These are phyloP conservation scores for Blastobotrys ciferrii DNA, from an alignment of 1,139 yeast species.

Conservation along the genomic window DNA sequence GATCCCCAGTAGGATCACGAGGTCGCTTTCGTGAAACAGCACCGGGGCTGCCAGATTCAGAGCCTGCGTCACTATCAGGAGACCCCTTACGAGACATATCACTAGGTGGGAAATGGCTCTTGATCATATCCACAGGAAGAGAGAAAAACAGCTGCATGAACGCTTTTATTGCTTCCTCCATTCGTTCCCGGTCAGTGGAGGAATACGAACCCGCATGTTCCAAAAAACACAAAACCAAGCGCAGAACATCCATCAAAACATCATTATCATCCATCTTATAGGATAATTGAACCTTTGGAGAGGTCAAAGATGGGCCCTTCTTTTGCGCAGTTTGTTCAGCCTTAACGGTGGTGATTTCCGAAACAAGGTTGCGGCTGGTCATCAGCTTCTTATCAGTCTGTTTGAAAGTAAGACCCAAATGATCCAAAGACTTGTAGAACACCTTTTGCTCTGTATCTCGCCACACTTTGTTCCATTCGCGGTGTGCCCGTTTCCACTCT, in stretches of 20 bases:
- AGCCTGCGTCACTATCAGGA: slow-evolving; percentile 19
- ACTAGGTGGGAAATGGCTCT: slow-evolving; percentile 23
- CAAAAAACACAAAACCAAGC: slow-evolving; percentile 67
- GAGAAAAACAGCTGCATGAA: slow-evolving; percentile 72
- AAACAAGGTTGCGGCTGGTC: slow-evolving; percentile 83
- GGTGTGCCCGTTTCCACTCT: slow-evolving; percentile 97
- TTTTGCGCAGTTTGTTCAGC: slow-evolving; percentile 82
- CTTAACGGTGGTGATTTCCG: slow-evolving; percentile 89
- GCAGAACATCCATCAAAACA: slow-evolving; percentile 70
- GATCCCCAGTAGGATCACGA: slow-evolving; percentile 47
- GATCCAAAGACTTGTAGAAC: slow-evolving; percentile 89
- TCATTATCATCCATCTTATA: slow-evolving; percentile 65
- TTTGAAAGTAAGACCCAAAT: slow-evolving; percentile 90
- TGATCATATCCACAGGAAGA: slow-evolving; percentile 34
- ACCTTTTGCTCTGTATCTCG: slow-evolving; percentile 96
- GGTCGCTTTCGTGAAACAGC: slow-evolving; percentile 42
- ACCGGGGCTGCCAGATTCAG: slow-evolving; percentile 24
- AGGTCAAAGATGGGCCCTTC: slow-evolving; percentile 81
- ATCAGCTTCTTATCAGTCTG: slow-evolving; percentile 92
- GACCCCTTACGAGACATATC: slow-evolving; percentile 21
- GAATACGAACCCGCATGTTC: slow-evolving; percentile 70
- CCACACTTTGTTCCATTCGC: slow-evolving; percentile 99
- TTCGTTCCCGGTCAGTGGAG: slow-evolving; percentile 73
- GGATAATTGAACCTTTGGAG: slow-evolving; percentile 80
- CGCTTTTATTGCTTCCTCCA: slow-evolving; percentile 67